Base-by-base conservation (phyloP, 1,284 basidiomycete genomes). In the Lentinula novae-zelandiae region DNA sequence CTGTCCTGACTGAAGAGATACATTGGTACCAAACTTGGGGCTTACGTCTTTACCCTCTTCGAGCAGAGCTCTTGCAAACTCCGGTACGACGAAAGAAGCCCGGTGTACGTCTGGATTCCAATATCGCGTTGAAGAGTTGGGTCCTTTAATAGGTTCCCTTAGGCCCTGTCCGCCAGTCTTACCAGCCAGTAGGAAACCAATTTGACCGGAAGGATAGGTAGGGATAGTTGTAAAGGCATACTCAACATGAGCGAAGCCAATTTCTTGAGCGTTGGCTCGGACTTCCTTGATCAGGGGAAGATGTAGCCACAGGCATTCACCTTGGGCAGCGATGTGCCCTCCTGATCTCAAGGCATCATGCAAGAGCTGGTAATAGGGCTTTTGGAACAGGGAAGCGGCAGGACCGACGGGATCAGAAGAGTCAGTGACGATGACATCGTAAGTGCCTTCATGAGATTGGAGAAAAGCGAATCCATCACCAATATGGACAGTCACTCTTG, bases 401-500 rank as follows among this genome's bases (percentile, higher is more conserved):
- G 96, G 96, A 46, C 97, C 96, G 63, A 98, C 95, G 53, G 97
- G 96, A 76, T 99, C 97, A 27, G 96, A 98, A 42, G 96, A 98
- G 76, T 99, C 96, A 66, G 95, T 99, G 80, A 99, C 92, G 81
- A 99, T 98, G 66, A 93, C 94, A 73, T 99, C 96, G 85, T 98
- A 99, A 65, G 90, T 88, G 66, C 88, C 82, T 70, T 92, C 85
- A 76, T 96, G 91, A 64, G 94, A 89, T 51, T 91, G 87, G 61
- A 99, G 87, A 84, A 96, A 99, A 72, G 94, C 93, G 86, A 98
- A 98, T 60, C 96, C 96, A 70, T 99, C 96, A 56, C 96, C 96
- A 69, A 99, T 88, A 78, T 87, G 82, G 65, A 99, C 92, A 38
- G 81, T 90, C 61, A 98, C 95, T 66, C 90, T 90, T 42, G 93